These are phyloP conservation scores for Fragaria nilgerrensis DNA, from an alignment of 306 rosid species.

Conservation along the genomic window DNA sequence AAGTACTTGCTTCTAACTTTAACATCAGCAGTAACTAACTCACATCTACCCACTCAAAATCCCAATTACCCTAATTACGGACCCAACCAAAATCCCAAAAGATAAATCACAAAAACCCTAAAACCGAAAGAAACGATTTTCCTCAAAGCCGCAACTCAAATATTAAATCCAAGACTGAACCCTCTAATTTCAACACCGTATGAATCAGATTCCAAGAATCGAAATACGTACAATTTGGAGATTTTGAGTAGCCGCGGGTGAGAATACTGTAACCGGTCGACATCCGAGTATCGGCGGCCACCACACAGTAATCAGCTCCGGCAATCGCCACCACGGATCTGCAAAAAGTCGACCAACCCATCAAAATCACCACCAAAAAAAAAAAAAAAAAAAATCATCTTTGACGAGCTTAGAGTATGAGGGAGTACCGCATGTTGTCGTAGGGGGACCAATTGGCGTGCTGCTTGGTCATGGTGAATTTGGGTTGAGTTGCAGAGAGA, in stretches of 20 bases:
- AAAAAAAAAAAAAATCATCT: not conserved
- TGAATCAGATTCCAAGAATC: not conserved
- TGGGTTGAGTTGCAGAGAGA: not conserved
- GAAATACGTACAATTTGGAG: slow-evolving; percentile 50
- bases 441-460: slow-evolving; percentile 94
- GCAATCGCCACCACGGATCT: slow-evolving; percentile 96
- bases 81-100: not conserved
- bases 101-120: not conserved
- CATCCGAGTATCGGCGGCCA: slow-evolving; percentile 95
- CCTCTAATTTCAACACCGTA: not conserved
- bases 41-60: not conserved
- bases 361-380: not conserved
- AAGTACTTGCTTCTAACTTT: not conserved
- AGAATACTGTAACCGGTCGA: slow-evolving; percentile 92
- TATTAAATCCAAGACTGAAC: not conserved
- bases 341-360: not conserved
- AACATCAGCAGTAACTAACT: not conserved
- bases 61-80: not conserved
- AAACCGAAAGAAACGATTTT: not conserved
- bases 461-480: slow-evolving; percentile 63
- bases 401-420: not conserved
- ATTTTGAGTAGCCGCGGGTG: slow-evolving; percentile 90
- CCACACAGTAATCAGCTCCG: slow-evolving; percentile 88
- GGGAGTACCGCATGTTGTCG: slow-evolving; percentile 88
- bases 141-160: not conserved